Percentiles rank a stretch among this genome's conserved stretches.
phyloP scores from a whole-genome alignment of 805 yeast species.

The Metschnikowia corniflorae region DNA sequence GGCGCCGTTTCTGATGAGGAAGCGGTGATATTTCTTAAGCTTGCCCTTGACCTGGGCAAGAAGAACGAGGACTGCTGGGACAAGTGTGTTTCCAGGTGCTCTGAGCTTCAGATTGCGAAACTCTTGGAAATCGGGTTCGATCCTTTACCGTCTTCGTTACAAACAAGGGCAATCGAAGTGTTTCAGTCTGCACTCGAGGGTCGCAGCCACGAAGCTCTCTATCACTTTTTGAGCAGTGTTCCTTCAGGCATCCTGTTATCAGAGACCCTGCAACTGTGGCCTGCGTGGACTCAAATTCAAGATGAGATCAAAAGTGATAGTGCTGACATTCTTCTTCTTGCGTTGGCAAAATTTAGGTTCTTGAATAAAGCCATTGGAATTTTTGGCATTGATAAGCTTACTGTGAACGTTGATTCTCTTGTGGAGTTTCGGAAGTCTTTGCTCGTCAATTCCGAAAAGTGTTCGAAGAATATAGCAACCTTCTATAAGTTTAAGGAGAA shows the following conservation, averaged over 20 bases:
- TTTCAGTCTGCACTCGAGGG: neutral
- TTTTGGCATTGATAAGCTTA: slow-evolving; percentile 3
- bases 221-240: neutral
- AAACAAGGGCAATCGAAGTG: neutral
- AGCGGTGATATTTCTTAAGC: slow-evolving; percentile 4
- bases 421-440: slow-evolving; percentile 17
- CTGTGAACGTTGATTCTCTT: slow-evolving; percentile 16
- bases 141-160: neutral
- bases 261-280: neutral
- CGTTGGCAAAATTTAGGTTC: slow-evolving; percentile 24
- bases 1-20: slow-evolving; percentile 4
- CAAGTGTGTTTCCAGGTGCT: slow-evolving; percentile 14
- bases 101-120: slow-evolving; percentile 13
- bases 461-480: slow-evolving; percentile 23
- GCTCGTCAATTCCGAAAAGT: slow-evolving; percentile 20
- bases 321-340: slow-evolving; percentile 17
- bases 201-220: neutral
- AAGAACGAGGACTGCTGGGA: neutral
- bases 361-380: slow-evolving; percentile 23
- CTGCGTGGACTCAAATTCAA: slow-evolving; percentile 6
- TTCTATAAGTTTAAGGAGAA: slow-evolving; percentile 45
- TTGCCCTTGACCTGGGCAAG: neutral
- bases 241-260: neutral
- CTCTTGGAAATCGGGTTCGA: slow-evolving; percentile 15
- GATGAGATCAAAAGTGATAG: slow-evolving; percentile 21